Conservation (phyloP, 768 basidiomycete genomes). For the Hydnomerulius pinastri region DNA sequence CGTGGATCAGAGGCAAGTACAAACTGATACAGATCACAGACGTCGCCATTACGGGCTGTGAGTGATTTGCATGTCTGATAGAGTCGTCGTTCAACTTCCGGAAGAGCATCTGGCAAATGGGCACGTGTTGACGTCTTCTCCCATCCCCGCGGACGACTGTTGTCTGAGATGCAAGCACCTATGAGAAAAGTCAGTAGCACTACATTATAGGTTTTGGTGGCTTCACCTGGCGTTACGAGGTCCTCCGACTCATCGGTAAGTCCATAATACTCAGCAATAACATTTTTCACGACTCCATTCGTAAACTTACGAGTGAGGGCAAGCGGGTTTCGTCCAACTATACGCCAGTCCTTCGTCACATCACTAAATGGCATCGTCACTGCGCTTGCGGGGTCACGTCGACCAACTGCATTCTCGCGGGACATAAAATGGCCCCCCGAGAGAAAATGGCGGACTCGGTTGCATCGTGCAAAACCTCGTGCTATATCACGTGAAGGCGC, state of each 20-base stretch:
- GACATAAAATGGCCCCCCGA: conserved; percentile 15
- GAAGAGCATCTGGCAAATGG: background rate
- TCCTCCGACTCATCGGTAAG: background rate
- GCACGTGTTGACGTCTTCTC: background rate
- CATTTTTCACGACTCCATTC: background rate
- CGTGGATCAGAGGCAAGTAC: background rate
- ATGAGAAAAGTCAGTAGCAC: background rate
- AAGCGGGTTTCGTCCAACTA: background rate
- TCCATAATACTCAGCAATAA: background rate
- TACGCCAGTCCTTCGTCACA: background rate
- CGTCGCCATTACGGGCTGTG: background rate
- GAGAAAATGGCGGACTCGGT: conserved; percentile 28
- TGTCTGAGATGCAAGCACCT: background rate
- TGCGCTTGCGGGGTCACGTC: background rate
- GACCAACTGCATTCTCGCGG: background rate
- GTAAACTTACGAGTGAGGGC: background rate
- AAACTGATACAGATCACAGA: background rate
- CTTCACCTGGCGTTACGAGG: background rate
- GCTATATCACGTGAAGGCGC: conserved; percentile 36
- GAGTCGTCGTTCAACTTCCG: background rate
- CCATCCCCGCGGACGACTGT: background rate
- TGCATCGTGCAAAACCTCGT: conserved; percentile 23
- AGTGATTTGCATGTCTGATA: conserved; percentile 2
- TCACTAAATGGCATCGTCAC: background rate
- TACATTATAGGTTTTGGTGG: background rate